These are phyloP conservation scores for Yarrowia galli DNA, from an alignment of 1,139 yeast species.

Conservation along the genomic window DNA sequence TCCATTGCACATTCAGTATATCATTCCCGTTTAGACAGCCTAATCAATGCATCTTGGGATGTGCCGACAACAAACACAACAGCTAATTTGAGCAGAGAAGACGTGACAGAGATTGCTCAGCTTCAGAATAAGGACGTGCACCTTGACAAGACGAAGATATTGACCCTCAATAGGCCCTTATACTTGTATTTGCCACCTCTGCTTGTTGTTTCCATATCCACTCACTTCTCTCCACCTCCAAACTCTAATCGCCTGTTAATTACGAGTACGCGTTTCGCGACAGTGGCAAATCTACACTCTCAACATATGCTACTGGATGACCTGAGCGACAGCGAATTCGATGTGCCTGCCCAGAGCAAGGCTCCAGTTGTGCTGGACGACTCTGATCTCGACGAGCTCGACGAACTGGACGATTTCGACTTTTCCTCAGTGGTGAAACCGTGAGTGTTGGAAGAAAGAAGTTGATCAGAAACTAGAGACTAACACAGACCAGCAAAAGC, in stretches of 20 bases:
- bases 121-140: too few species aligned
- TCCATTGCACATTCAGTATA: too few species aligned
- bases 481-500: background rate
- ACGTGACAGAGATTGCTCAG: too few species aligned
- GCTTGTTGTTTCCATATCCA: too few species aligned
- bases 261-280: constrained; percentile 3
- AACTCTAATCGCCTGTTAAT: background rate
- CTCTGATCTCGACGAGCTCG: constrained; percentile 31
- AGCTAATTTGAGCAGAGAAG: too few species aligned
- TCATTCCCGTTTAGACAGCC: too few species aligned
- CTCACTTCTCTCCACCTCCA: background rate
- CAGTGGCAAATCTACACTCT: constrained; percentile 1
- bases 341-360: background rate
- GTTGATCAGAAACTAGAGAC: background rate
- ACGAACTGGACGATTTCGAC: constrained; percentile 39
- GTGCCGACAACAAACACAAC: too few species aligned
- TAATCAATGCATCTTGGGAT: too few species aligned
- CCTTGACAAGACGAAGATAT: too few species aligned
- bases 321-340: constrained; percentile 10
- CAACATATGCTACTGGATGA: constrained; percentile 12
- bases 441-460: background rate
- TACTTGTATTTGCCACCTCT: too few species aligned
- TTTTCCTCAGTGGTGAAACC: background rate
- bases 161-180: too few species aligned
- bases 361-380: constrained; percentile 21